Base-by-base conservation (phyloP, 2,329 filamentous ascomycete genomes). In the Fusarium circinatum region DNA sequence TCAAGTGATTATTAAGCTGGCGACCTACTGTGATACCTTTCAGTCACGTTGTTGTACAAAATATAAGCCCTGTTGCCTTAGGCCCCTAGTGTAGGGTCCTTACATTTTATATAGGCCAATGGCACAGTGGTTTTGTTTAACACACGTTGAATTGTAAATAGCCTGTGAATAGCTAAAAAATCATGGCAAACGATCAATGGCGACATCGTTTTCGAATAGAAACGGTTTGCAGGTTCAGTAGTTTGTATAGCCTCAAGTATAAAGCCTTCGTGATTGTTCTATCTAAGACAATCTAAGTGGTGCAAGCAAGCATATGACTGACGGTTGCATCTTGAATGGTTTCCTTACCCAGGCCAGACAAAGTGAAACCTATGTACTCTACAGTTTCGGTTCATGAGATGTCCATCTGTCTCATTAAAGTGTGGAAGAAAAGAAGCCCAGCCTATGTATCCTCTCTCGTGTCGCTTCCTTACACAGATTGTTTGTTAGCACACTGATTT, bases 1-100 rank as follows among this genome's bases (percentile, higher is more conserved):
- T 22, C 34, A 17, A 54, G n/a, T 70, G 66, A 70, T 55, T 70
- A 70, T 59, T 70, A 70, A 65, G 60, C 66, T 15, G 8, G 22
- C 15, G 11, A 44, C 24, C 47, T 26, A 24, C 11, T 22, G 20
- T 49, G 41, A 48, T 48, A 17, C 18, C 24, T 28, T 28, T 15
- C 30, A 36, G 42, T 36, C 41, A 49, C 20, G n/a, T 30, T 32
- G 34, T n/a, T n/a, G n/a, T n/a, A n/a, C n/a, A n/a, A n/a, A n/a
- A n/a, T n/a, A n/a, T n/a, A n/a, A n/a, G n/a, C n/a, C n/a, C n/a
- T n/a, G n/a, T n/a, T n/a, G n/a, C n/a, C n/a, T n/a, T n/a, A n/a
- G n/a, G n/a, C n/a, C n/a, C n/a, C n/a, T n/a, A n/a, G n/a, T n/a
- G n/a, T n/a, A n/a, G n/a, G n/a, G n/a, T n/a, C n/a, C n/a, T n/a